These are phyloP conservation scores for Fulvia fulva DNA, from an alignment of 2,329 filamentous ascomycete genomes.

Conservation along the genomic window DNA sequence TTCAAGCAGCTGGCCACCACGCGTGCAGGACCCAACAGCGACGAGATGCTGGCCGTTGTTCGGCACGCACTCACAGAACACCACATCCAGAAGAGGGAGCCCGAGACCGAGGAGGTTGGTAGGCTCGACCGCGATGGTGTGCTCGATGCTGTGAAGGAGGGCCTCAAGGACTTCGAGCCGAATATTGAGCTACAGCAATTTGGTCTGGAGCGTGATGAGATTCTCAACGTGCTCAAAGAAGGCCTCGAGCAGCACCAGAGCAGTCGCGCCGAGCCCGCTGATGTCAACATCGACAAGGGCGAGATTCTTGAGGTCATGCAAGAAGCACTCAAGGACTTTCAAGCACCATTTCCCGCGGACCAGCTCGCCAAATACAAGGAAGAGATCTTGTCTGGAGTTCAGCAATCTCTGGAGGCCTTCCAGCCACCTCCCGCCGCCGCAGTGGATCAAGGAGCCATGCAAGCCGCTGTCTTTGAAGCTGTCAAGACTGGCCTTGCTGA, in stretches of 20 bases:
- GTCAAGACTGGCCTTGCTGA: conserved; percentile 57
- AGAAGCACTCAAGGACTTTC: conserved; percentile 79
- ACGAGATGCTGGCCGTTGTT: conserved; percentile 82
- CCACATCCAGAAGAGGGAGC: conserved; percentile 34
- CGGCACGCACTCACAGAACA: conserved; percentile 68
- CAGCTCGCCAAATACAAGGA: conserved; percentile 66
- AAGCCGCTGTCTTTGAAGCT: conserved; percentile 54
- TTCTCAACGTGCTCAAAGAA: conserved; percentile 79
- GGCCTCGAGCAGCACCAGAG: conserved; percentile 73
- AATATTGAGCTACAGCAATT: conserved; percentile 88
- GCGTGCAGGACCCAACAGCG: conserved; percentile 46
- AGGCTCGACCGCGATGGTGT: conserved; percentile 64
- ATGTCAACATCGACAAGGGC: conserved; percentile 64
- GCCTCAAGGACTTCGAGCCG: conserved; percentile 91
- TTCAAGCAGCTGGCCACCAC: conserved; percentile 42
- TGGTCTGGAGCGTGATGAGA: conserved; percentile 84
- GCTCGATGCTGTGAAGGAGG: conserved; percentile 79
- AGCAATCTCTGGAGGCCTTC: conserved; percentile 81
- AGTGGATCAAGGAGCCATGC: conserved; percentile 45
- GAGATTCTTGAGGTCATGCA: conserved; percentile 82
- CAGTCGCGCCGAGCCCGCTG: conserved; percentile 46
- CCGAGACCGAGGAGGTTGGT: conserved; percentile 16
- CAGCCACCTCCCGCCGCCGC: conserved; percentile 37
- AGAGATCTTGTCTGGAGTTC: conserved; percentile 77
- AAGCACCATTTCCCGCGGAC: conserved; percentile 61